These are phyloP conservation scores for Solanum sitiens DNA, from an alignment of 257 asterid genomes.

Conservation along the genomic window DNA sequence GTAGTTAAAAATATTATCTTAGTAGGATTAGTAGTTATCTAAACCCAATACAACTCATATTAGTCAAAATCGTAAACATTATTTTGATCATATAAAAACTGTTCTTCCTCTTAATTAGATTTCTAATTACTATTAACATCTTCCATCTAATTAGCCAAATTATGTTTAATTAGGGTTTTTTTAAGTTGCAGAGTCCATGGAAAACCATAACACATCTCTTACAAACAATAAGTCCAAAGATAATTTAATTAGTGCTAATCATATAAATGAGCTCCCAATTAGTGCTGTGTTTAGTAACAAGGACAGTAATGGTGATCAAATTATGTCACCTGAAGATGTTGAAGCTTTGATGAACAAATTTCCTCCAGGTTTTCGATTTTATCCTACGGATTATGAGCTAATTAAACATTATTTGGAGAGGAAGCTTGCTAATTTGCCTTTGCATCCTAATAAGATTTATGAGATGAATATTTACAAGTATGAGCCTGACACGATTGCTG, in stretches of 20 bases:
- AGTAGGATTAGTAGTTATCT: not conserved
- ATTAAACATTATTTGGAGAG: slow-evolving; percentile 1
- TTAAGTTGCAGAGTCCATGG: not conserved
- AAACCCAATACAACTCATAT: not conserved
- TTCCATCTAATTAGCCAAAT: not conserved
- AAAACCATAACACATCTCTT: not conserved
- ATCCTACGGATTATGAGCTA: slow-evolving; percentile 14
- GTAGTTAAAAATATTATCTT: not conserved
- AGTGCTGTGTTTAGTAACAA: not conserved
- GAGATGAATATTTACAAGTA: slow-evolving; percentile 8
- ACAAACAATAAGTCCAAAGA: not conserved
- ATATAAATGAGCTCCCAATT: not conserved
- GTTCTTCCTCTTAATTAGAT: not conserved
- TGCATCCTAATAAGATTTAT: slow-evolving; percentile 5
- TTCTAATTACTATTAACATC: not conserved
- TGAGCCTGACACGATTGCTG: slow-evolving; percentile 4
- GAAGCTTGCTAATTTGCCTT: not conserved
- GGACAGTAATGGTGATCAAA: not conserved
- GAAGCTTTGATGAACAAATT: not conserved
- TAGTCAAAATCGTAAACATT: not conserved
- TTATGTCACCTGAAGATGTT: not conserved
- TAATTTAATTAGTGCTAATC: not conserved
- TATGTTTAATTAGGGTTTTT: not conserved
- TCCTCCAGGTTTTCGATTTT: slow-evolving; percentile 20
- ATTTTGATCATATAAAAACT: not conserved